phyloP scores from a whole-genome alignment of 345 rosid genomes.

The Eucalyptus pauciflora region DNA sequence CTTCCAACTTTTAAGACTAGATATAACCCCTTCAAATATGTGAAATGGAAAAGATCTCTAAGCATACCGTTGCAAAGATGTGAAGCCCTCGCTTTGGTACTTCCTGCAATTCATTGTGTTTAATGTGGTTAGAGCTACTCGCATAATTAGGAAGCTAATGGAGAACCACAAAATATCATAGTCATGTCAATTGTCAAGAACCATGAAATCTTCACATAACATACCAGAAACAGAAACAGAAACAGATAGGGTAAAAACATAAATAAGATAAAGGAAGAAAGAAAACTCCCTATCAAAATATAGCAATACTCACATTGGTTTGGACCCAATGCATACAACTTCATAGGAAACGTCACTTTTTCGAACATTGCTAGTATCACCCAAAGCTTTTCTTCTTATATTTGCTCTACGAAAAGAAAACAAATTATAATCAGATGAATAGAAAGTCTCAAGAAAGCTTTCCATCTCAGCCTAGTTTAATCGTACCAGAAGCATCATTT shows the following conservation, averaged over 20 bases:
- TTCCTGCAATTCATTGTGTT: conserved; percentile 10
- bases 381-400: conserved; percentile 56
- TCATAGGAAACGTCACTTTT: conserved; percentile 5
- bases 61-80: conserved; percentile 8
- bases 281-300: no score
- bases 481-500: background rate
- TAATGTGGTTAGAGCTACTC: background rate
- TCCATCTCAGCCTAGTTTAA: background rate
- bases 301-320: no score
- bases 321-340: background rate
- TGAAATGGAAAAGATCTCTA: background rate
- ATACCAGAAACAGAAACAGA: no score
- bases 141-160: background rate
- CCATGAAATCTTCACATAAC: background rate
- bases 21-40: background rate
- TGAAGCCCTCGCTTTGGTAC: conserved; percentile 1
- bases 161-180: background rate
- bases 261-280: no score
- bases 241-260: no score
- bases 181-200: background rate
- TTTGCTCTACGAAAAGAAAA: conserved; percentile 17
- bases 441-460: background rate
- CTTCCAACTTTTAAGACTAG: background rate
- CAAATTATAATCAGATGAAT: background rate
- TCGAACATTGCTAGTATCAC: conserved; percentile 57